A percentile compares a stretch with the other conserved stretches of the same genome.
These are phyloP conservation scores for Cyberlindnera nakhonratchasimensis DNA, from an alignment of 805 yeast genomes.

Conservation along the genomic window DNA sequence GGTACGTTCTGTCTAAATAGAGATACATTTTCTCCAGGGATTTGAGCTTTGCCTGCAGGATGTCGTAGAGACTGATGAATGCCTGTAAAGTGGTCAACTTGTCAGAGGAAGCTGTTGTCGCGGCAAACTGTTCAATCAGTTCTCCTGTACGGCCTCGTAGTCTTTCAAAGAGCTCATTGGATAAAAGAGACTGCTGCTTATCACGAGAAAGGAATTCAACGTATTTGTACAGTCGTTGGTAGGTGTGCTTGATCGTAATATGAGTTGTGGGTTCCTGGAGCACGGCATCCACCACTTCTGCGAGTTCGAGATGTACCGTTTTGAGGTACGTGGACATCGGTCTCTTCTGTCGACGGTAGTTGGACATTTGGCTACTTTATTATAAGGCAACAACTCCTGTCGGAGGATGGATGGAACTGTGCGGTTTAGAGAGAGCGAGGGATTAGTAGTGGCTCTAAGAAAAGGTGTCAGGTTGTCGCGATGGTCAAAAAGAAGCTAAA, in stretches of 20 bases:
- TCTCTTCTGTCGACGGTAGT: conserved; percentile 1
- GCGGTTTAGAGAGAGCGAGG: too few relatives aligned
- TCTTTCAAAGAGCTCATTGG: conserved; percentile 13
- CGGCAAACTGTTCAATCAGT: background rate
- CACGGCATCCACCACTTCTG: conserved; percentile 4
- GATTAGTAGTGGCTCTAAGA: too few relatives aligned
- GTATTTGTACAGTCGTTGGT: conserved; percentile 22
- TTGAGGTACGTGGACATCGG: conserved; percentile 10
- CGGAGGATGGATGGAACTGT: too few relatives aligned
- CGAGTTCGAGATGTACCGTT: conserved; percentile 5
- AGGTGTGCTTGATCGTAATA: conserved; percentile 2
- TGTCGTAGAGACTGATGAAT: conserved; percentile 11
- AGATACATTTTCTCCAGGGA: conserved; percentile 18
- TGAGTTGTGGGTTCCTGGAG: conserved; percentile 2
- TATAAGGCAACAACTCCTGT: too few relatives aligned
- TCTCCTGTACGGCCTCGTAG: conserved; percentile 4
- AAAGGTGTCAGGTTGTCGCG: too few relatives aligned
- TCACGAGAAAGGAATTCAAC: conserved; percentile 28
- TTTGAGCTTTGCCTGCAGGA: conserved; percentile 7
- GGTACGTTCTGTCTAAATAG: conserved; percentile 26
- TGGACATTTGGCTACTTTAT: too few relatives aligned
- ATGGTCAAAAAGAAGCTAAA: background rate
- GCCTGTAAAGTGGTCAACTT: background rate
- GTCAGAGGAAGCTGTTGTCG: background rate
- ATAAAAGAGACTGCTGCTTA: conserved; percentile 20